Conservation (phyloP, 305 asterid genomes). For the Plantago rigida region DNA sequence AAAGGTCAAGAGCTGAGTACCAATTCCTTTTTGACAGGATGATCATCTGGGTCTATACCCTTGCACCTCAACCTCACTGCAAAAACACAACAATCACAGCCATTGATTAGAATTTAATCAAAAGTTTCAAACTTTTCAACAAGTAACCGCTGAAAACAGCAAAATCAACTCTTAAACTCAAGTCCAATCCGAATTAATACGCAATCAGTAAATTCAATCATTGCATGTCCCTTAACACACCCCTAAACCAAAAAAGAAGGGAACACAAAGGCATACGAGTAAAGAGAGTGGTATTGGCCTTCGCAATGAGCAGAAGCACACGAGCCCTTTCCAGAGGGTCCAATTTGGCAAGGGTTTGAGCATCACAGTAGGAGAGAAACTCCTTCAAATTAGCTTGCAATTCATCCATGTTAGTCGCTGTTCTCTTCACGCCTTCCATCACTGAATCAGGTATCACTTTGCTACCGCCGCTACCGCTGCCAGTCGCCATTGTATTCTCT, state of each 20-base stretch:
- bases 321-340: slow-evolving; percentile 76
- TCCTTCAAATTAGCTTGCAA: slow-evolving; percentile 54
- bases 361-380: slow-evolving; percentile 47
- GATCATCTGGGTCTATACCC: slow-evolving; percentile 75
- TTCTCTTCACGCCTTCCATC: slow-evolving; percentile 64
- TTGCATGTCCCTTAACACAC: background rate
- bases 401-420: slow-evolving; percentile 56
- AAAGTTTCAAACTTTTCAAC: background rate
- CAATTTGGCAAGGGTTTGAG: slow-evolving; percentile 59
- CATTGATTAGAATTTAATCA: background rate
- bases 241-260: background rate
- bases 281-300: slow-evolving; percentile 60
- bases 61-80: slow-evolving; percentile 87
- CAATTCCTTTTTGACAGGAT: slow-evolving; percentile 63
- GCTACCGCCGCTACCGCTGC: slow-evolving; percentile 37
- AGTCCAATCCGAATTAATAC: background rate
- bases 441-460: slow-evolving; percentile 57
- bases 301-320: slow-evolving; percentile 56
- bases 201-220: background rate
- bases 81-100: slow-evolving; percentile 28
- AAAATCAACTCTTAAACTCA: background rate
- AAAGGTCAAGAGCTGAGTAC: slow-evolving; percentile 33
- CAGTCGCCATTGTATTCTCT: slow-evolving; percentile 30
- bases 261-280: slow-evolving; percentile 39
- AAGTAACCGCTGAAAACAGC: background rate